Evolutionary conservation across 1,284 basidiomycete genomes (phyloP).

Genomic region (Tausonia pullulans): DNA sequence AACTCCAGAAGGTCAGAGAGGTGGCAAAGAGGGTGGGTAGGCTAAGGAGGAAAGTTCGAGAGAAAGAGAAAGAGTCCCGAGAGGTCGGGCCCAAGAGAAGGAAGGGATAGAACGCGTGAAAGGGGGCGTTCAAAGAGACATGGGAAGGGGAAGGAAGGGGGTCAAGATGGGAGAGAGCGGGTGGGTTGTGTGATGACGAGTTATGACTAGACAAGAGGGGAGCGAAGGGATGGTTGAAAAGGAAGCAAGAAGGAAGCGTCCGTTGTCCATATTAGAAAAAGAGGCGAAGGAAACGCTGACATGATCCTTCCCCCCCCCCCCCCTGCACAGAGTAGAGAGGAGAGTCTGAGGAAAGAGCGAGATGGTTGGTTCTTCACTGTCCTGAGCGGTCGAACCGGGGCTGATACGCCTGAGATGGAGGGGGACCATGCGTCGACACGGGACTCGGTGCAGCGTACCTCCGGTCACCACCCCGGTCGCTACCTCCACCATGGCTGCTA

Average conservation of each 20-base stretch:
- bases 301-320: neutral
- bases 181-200: no score
- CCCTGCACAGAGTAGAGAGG: neutral
- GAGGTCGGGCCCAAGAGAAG: neutral
- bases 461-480: neutral
- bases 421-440: neutral
- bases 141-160: neutral
- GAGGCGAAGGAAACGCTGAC: neutral
- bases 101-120: neutral
- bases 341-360: neutral
- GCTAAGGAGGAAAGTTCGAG: neutral
- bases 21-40: neutral
- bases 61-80: neutral
- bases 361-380: neutral
- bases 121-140: neutral
- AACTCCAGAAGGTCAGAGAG: neutral
- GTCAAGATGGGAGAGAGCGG: no score
- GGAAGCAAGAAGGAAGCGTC: no score
- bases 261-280: neutral
- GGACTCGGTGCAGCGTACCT: neutral
- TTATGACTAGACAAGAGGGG: no score
- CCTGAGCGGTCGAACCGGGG: conserved; percentile 8
- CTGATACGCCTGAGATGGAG: neutral
- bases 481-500: no score
- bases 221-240: no score